phyloP scores from a whole-genome alignment of 208 protist genomes.

The Wallacemonas collosoma region DNA sequence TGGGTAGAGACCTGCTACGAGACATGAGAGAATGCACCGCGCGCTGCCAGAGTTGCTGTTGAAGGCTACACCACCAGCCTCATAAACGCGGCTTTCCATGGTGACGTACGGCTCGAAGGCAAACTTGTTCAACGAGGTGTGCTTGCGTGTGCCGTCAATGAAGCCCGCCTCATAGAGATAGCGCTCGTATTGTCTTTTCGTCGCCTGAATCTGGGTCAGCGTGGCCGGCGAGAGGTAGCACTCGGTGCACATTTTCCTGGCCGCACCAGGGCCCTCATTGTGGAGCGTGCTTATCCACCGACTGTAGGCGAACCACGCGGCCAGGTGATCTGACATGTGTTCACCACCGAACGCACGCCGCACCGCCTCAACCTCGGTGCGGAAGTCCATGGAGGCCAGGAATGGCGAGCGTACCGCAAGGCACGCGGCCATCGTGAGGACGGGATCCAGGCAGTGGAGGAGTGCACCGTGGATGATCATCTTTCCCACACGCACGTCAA shows the following conservation, averaged over 20 bases:
- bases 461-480: constrained; percentile 96
- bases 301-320: constrained; percentile 89
- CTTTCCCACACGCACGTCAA: constrained; percentile 92
- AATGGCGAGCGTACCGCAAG: constrained; percentile 90
- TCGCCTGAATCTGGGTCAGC: constrained; percentile 87
- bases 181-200: constrained; percentile 92
- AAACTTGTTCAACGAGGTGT: constrained; percentile 41
- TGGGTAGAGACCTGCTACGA: constrained; percentile 96
- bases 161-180: constrained; percentile 92
- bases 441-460: constrained; percentile 95
- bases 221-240: constrained; percentile 82
- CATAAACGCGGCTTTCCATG: constrained; percentile 76
- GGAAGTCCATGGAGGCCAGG: constrained; percentile 89
- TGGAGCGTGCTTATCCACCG: constrained; percentile 58
- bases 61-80: constrained; percentile 76
- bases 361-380: constrained; percentile 80
- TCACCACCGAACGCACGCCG: constrained; percentile 71
- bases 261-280: constrained; percentile 50
- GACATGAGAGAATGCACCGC: constrained; percentile 87
- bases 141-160: constrained; percentile 50
- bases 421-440: constrained; percentile 96
- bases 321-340: constrained; percentile 87
- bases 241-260: constrained; percentile 69
- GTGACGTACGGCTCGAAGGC: constrained; percentile 67
- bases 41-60: constrained; percentile 87